phyloP scores from a whole-genome alignment of 768 basidiomycete genomes.

The Phaffia australis region DNA sequence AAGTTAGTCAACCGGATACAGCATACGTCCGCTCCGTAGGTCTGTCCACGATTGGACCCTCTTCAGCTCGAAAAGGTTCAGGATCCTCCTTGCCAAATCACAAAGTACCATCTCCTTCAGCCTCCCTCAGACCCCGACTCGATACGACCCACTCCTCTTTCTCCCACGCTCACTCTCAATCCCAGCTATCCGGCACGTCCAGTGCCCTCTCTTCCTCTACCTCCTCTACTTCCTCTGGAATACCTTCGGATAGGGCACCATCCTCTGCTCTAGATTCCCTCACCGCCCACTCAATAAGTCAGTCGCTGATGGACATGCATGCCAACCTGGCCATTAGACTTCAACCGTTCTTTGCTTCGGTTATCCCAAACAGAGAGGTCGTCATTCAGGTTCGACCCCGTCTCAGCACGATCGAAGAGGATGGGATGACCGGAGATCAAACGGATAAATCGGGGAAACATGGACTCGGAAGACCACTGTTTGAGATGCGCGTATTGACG shows the following conservation, averaged over 20 bases:
- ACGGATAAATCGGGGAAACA: neutral
- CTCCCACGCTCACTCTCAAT: too few species aligned
- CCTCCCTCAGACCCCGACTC: slow-evolving; percentile 7
- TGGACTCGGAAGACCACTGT: neutral
- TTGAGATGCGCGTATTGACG: slow-evolving; percentile 13
- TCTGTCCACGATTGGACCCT: too few species aligned
- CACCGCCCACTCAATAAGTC: neutral
- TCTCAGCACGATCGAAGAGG: neutral
- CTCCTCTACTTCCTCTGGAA: neutral
- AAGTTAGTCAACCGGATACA: neutral
- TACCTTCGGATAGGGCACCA: neutral
- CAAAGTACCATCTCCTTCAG: slow-evolving; percentile 1
- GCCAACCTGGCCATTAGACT: slow-evolving; percentile 31
- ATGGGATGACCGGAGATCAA: neutral
- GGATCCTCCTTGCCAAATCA: slow-evolving; percentile 6
- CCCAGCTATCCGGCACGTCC: slow-evolving; percentile 3
- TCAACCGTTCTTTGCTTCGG: slow-evolving; percentile 33
- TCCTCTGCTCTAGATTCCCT: slow-evolving; percentile 5
- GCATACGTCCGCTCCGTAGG: neutral
- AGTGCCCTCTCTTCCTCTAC: neutral
- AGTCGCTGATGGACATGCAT: slow-evolving; percentile 27
- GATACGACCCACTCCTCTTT: neutral
- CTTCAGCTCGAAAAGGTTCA: too few species aligned
- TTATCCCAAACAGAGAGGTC: slow-evolving; percentile 30
- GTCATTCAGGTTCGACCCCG: slow-evolving; percentile 29